Evolutionary conservation across 2,329 filamentous ascomycete species (phyloP).

Genomic region (Trichophyton equinum): DNA sequence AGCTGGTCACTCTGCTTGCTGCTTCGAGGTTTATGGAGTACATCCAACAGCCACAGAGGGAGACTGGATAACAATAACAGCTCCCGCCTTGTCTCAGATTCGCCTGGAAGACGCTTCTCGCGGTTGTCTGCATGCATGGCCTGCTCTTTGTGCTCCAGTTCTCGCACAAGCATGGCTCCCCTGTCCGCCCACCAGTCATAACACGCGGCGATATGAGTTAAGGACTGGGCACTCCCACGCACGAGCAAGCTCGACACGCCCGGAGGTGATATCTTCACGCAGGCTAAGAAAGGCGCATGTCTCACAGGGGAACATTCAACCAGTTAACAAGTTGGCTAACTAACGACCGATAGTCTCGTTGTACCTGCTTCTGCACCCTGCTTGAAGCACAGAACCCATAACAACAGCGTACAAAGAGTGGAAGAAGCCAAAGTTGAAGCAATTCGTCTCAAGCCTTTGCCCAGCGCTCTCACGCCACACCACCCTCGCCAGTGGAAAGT

Average conservation of each 20-base stretch:
- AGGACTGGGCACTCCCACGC: not conserved
- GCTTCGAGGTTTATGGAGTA: not conserved
- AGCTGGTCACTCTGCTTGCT: not conserved
- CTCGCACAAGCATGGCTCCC: not conserved
- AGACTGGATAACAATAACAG: not conserved
- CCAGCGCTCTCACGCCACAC: not conserved
- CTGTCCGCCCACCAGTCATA: not conserved
- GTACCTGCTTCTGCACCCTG: not conserved
- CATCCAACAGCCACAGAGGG: not conserved
- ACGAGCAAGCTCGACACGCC: not conserved
- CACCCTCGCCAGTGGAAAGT: not conserved
- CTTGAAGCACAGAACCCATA: not conserved
- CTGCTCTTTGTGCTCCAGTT: not conserved
- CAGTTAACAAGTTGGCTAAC: too few species aligned
- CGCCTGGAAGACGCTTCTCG: not conserved
- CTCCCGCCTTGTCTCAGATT: not conserved
- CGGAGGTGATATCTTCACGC: too few species aligned
- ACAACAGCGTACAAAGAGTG: not conserved
- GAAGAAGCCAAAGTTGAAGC: not conserved
- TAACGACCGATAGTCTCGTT: not conserved
- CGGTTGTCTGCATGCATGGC: not conserved
- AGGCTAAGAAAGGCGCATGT: not conserved
- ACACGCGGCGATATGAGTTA: not conserved
- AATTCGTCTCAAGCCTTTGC: not conserved
- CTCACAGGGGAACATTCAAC: not conserved